Conservation (phyloP, 75 land plant species). For the Picea glauca region DNA sequence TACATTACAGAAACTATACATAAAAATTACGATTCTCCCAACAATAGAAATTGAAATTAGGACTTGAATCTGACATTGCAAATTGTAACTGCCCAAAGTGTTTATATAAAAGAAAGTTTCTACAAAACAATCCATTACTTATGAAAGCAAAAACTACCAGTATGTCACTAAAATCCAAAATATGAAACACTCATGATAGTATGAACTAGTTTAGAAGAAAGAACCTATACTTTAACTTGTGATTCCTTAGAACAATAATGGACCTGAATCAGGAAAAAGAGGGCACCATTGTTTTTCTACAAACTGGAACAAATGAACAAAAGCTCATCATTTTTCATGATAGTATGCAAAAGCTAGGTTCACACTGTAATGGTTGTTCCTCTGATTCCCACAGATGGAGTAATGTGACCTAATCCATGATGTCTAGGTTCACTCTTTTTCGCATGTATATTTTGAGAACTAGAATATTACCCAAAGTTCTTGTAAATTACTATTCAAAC, state of each 20-base stretch:
- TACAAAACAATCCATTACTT: background rate
- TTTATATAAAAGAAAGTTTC: background rate
- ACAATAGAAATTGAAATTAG: background rate
- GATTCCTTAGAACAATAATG: too few species aligned
- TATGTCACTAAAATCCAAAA: too few species aligned
- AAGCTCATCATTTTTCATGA: too few species aligned
- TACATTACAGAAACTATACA: background rate
- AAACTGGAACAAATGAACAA: too few species aligned
- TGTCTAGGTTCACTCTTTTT: background rate
- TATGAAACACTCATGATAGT: too few species aligned
- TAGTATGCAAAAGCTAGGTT: too few species aligned
- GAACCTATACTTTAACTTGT: too few species aligned
- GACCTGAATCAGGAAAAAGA: too few species aligned
- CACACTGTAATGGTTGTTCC: too few species aligned
- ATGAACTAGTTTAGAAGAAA: too few species aligned
- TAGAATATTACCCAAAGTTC: background rate
- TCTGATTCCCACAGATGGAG: too few species aligned
- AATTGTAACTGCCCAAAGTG: background rate
- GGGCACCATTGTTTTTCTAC: too few species aligned
- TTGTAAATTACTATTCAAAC: background rate
- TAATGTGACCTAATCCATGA: background rate
- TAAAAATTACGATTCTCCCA: background rate
- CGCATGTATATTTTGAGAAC: background rate
- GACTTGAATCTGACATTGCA: background rate
- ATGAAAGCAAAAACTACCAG: background rate